A percentile compares a stretch with the other conserved stretches of the same genome.
Conservation (phyloP, 805 yeast species). For the Candida tallmaniae region DNA sequence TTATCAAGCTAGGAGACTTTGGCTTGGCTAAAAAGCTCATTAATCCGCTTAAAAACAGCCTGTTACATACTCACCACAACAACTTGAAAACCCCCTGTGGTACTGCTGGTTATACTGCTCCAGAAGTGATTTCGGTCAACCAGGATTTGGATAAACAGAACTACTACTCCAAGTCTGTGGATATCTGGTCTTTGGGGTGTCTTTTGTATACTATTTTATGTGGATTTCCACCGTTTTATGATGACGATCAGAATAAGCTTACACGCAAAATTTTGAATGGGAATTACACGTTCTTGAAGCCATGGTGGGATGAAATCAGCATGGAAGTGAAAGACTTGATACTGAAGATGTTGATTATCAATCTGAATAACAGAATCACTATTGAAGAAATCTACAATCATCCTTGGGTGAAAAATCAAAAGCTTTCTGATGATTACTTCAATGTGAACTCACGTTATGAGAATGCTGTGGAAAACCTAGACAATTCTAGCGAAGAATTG, state of each 20-base stretch:
- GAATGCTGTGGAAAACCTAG: conserved; percentile 3
- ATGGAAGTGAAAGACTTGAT: conserved; percentile 68
- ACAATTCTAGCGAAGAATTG: neutral
- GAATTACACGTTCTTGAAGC: conserved; percentile 66
- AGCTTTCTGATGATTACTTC: conserved; percentile 11
- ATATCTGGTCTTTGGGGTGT: conserved; percentile 73
- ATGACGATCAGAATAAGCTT: conserved; percentile 57
- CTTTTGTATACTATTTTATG: conserved; percentile 63
- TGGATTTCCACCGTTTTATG: conserved; percentile 75
- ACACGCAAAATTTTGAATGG: conserved; percentile 69
- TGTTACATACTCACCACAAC: conserved; percentile 7
- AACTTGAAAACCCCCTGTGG: conserved; percentile 69
- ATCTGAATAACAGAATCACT: conserved; percentile 64
- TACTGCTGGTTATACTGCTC: conserved; percentile 72
- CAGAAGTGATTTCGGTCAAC: conserved; percentile 54
- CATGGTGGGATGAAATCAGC: conserved; percentile 88
- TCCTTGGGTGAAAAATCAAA: conserved; percentile 53
- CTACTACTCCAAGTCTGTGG: conserved; percentile 62
- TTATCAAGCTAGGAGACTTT: conserved; percentile 64
- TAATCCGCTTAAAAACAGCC: conserved; percentile 11
- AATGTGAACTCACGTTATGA: conserved; percentile 13
- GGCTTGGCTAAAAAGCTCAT: conserved; percentile 60
- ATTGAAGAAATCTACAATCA: conserved; percentile 63
- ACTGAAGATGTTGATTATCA: conserved; percentile 58
- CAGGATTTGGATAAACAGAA: conserved; percentile 26